phyloP scores from a whole-genome alignment of 2,329 filamentous ascomycete genomes.

The Ophiocordyceps camponoti-leonardi region DNA sequence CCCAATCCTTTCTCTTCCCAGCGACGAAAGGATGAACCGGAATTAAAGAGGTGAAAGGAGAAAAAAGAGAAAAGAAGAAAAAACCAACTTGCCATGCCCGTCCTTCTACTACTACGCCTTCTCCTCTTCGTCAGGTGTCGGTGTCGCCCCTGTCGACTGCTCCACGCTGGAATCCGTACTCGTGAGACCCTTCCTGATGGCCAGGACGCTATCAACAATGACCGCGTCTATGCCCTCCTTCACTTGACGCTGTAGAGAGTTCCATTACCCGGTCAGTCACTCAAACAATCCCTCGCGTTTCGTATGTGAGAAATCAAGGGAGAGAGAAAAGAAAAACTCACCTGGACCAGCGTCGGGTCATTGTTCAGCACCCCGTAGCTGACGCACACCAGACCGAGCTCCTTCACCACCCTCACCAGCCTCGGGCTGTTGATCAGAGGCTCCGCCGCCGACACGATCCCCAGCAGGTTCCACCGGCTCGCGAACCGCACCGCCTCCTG shows the following conservation, averaged over 20 bases:
- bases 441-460: slow-evolving; percentile 77
- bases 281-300: background rate
- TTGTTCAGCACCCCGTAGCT: slow-evolving; percentile 91
- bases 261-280: too few species aligned
- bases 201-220: slow-evolving; percentile 88
- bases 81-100: background rate
- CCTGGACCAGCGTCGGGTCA: slow-evolving; percentile 67
- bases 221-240: slow-evolving; percentile 94
- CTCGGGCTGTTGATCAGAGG: slow-evolving; percentile 79
- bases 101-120: background rate
- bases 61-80: background rate
- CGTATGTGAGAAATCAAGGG: background rate
- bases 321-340: slow-evolving; percentile 24
- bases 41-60: too few species aligned
- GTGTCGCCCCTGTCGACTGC: background rate
- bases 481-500: slow-evolving; percentile 95
- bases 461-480: slow-evolving; percentile 82
- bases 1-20: too few species aligned
- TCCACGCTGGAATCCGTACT: slow-evolving; percentile 7
- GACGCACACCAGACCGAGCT: slow-evolving; percentile 83
- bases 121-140: slow-evolving; percentile 3
- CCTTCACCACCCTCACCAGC: slow-evolving; percentile 83
- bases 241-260: slow-evolving; percentile 51
- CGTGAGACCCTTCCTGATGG: slow-evolving; percentile 80
- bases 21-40: too few species aligned